These are phyloP conservation scores for Psilocybe sp. DNA, from an alignment of 768 basidiomycete genomes.

Conservation along the genomic window DNA sequence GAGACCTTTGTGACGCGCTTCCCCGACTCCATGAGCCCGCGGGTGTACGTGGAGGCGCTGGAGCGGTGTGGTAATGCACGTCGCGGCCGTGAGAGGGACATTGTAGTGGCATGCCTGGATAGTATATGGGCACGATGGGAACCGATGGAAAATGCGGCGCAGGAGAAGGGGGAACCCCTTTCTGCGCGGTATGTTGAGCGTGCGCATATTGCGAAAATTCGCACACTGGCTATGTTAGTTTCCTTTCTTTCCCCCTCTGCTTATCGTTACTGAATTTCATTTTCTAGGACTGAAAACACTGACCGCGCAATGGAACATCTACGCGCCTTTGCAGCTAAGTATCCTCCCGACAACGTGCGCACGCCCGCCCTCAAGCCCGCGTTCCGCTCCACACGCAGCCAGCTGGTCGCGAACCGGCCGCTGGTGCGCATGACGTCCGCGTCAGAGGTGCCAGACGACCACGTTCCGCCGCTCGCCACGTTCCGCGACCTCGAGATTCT, in stretches of 20 bases:
- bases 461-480: conserved; percentile 74
- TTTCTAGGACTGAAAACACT: conserved; percentile 42
- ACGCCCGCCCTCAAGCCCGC: conserved; percentile 38
- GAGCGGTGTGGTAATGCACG: conserved; percentile 55
- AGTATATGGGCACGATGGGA: conserved; percentile 70
- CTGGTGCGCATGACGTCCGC: conserved; percentile 67
- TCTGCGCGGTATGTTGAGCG: conserved; percentile 60
- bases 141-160: conserved; percentile 37
- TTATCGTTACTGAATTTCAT: background rate
- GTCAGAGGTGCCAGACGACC: conserved; percentile 65
- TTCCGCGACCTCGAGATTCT: conserved; percentile 78
- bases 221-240: conserved; percentile 58
- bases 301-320: conserved; percentile 56
- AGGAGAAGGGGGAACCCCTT: conserved; percentile 25
- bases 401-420: conserved; percentile 54
- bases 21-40: conserved; percentile 44
- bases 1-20: conserved; percentile 42
- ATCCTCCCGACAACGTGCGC: conserved; percentile 56
- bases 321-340: conserved; percentile 57
- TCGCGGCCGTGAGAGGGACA: conserved; percentile 41
- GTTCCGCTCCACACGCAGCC: conserved; percentile 57
- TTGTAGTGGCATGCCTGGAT: conserved; percentile 51
- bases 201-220: conserved; percentile 67
- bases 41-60: conserved; percentile 62
- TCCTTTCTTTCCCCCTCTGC: background rate